These are phyloP conservation scores for Exophiala sp. DNA, from an alignment of 2,329 filamentous ascomycete species.

Conservation along the genomic window DNA sequence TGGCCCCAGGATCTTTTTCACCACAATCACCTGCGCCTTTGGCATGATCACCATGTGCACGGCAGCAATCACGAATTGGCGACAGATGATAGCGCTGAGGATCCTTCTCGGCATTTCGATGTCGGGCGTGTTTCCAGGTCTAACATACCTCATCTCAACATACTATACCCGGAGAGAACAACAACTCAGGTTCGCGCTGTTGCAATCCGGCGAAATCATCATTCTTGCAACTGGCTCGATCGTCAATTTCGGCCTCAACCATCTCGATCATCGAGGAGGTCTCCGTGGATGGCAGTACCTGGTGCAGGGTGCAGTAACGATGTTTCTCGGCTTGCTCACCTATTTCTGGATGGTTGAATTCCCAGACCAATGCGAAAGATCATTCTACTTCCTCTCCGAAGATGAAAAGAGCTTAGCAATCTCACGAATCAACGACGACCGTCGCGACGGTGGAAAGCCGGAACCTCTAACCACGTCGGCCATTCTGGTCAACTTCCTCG, in stretches of 20 bases:
- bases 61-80: conserved; percentile 65
- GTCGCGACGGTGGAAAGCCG: conserved; percentile 54
- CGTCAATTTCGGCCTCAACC: conserved; percentile 67
- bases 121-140: conserved; percentile 45
- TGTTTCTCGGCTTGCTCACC: conserved; percentile 56
- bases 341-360: conserved; percentile 72
- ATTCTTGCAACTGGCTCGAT: conserved; percentile 64
- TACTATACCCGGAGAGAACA: conserved; percentile 55
- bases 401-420: conserved; percentile 57
- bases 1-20: conserved; percentile 63
- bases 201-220: conserved; percentile 43
- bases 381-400: conserved; percentile 56
- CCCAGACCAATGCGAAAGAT: conserved; percentile 57
- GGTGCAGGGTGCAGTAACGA: conserved; percentile 61
- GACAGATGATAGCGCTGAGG: conserved; percentile 65
- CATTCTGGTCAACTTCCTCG: conserved; percentile 62
- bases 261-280: conserved; percentile 54
- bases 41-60: conserved; percentile 66
- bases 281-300: conserved; percentile 64
- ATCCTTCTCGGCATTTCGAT: conserved; percentile 64
- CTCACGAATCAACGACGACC: conserved; percentile 57
- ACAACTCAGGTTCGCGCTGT: conserved; percentile 21
- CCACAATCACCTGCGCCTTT: conserved; percentile 57
- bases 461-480: conserved; percentile 56
- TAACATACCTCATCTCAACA: conserved; percentile 48